A percentile compares a stretch with the other conserved stretches of the same genome.
phyloP scores from a whole-genome alignment of 73 alveolate genomes.

The Strombidium stylifer region DNA sequence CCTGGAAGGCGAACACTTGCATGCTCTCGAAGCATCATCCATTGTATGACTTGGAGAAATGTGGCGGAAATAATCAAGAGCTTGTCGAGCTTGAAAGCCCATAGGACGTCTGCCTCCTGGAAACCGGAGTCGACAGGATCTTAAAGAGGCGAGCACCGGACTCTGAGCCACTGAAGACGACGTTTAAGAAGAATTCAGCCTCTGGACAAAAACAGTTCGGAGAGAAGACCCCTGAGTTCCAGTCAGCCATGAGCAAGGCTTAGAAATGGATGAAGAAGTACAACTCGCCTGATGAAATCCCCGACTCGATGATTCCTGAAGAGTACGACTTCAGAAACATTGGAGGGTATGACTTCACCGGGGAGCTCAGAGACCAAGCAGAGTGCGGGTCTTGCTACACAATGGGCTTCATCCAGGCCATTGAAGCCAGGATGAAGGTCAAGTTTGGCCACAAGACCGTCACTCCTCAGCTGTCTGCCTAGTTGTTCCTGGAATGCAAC shows the following conservation, averaged over 20 bases:
- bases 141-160: too few relatives aligned
- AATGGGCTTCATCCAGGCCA: conserved; percentile 18
- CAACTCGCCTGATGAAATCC: conserved; percentile 19
- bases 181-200: too few relatives aligned
- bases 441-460: conserved; percentile 38
- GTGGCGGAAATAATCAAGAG: too few relatives aligned
- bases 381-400: conserved; percentile 82
- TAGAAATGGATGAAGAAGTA: background rate
- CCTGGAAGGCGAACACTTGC: too few relatives aligned
- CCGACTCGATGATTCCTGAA: conserved; percentile 42
- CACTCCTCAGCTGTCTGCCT: conserved; percentile 15
- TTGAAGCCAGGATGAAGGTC: conserved; percentile 70
- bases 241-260: background rate
- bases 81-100: too few relatives aligned
- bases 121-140: too few relatives aligned
- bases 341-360: conserved; percentile 54
- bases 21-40: too few relatives aligned
- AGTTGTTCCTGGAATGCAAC: conserved; percentile 57
- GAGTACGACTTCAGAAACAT: conserved; percentile 73
- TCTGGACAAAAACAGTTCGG: too few relatives aligned
- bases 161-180: too few relatives aligned
- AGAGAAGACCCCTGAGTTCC: too few relatives aligned
- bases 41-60: too few relatives aligned
- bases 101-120: too few relatives aligned
- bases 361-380: conserved; percentile 48